Evolutionary conservation across 371 early-diverging fungal species (phyloP).

Genomic region (Syncephalastrum contaminatum): DNA sequence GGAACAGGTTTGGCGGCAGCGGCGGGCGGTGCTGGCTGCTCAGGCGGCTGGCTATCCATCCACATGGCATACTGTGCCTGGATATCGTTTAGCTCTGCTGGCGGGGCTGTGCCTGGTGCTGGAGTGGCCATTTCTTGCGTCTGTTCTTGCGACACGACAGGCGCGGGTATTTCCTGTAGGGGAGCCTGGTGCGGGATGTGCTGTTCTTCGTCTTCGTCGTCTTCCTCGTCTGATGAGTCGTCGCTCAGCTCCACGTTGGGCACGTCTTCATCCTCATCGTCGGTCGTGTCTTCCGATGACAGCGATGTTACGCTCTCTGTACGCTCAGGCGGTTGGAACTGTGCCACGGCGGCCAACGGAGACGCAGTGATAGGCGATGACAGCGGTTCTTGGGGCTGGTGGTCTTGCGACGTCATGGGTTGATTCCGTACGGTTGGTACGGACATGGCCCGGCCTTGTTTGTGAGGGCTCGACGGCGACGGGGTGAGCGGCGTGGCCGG

Average conservation of each 20-base stretch:
- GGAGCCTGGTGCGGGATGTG: conserved; percentile 1
- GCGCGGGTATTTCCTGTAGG: not conserved
- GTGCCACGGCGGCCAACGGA: too few relatives aligned
- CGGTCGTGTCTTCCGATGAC: conserved; percentile 11
- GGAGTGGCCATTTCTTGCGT: conserved; percentile 4
- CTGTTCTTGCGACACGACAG: not conserved
- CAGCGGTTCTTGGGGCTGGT: too few relatives aligned
- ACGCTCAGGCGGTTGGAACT: too few relatives aligned
- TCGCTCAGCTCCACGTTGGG: conserved; percentile 9
- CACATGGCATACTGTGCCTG: conserved; percentile 43
- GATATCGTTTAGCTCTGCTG: conserved; percentile 17
- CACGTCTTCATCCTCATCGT: conserved; percentile 10
- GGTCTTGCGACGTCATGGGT: too few relatives aligned
- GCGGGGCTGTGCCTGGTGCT: not conserved
- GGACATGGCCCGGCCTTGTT: too few relatives aligned
- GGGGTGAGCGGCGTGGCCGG: conserved; percentile 29
- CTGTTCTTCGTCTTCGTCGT: conserved; percentile 6
- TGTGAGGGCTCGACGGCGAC: conserved; percentile 8
- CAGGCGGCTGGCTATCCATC: conserved; percentile 34
- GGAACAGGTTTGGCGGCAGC: not conserved
- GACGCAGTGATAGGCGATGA: too few relatives aligned
- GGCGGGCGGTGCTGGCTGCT: conserved; percentile 6
- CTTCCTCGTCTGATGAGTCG: conserved; percentile 12
- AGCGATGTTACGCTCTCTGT: not conserved
- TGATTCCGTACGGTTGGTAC: too few relatives aligned